Evolutionary conservation across 352 stramenopile species (phyloP).

Genomic region (Pythium aphanidermatum): DNA sequence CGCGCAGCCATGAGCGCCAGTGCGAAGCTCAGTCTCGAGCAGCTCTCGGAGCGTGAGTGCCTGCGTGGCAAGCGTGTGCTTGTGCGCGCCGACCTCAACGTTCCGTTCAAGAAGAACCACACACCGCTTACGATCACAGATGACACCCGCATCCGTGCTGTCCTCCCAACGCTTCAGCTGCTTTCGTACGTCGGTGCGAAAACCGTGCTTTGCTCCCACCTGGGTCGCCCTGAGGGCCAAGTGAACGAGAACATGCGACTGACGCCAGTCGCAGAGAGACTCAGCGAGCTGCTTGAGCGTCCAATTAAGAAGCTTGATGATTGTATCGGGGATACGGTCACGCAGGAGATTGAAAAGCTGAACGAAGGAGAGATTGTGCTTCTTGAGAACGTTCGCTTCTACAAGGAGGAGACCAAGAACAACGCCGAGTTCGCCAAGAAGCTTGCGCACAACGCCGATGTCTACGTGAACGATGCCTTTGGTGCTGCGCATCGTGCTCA

Average conservation of each 20-base stretch:
- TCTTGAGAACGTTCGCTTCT: conserved; percentile 95
- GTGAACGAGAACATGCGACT: conserved; percentile 78
- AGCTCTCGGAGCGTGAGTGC: conserved; percentile 50
- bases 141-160: conserved; percentile 92
- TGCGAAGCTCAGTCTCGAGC: conserved; percentile 62
- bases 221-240: conserved; percentile 95
- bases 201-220: conserved; percentile 94
- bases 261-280: conserved; percentile 88
- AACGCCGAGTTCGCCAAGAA: conserved; percentile 92
- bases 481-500: conserved; percentile 97
- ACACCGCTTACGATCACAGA: conserved; percentile 95
- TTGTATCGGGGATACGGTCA: conserved; percentile 93
- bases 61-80: conserved; percentile 96
- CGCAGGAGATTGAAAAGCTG: conserved; percentile 66
- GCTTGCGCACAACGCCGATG: conserved; percentile 89
- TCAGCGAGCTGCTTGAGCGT: conserved; percentile 91
- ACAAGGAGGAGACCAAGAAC: conserved; percentile 98
- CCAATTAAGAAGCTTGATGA: conserved; percentile 92
- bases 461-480: conserved; percentile 99
- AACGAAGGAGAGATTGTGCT: conserved; percentile 91
- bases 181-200: conserved; percentile 94
- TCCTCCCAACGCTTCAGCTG: conserved; percentile 90
- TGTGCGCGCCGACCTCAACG: conserved; percentile 98
- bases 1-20: conserved; percentile 31
- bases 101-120: conserved; percentile 92